Percentiles rank a stretch among this genome's conserved stretches.
phyloP scores from a whole-genome alignment of 1,284 basidiomycete genomes.

The Anthracocystis walkeri region DNA sequence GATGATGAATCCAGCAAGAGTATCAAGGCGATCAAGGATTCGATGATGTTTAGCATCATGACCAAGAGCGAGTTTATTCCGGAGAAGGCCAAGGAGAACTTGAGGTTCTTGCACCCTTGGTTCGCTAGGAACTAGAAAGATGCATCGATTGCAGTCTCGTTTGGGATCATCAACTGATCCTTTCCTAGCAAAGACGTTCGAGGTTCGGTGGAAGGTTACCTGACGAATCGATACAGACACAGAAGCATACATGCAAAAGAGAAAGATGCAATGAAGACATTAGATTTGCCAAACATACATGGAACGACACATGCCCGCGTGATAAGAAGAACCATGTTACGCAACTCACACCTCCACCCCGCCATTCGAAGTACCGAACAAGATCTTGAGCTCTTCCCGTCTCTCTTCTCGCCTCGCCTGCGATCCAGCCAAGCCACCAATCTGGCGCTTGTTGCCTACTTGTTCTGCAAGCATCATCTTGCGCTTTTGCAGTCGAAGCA shows the following conservation, averaged over 20 bases:
- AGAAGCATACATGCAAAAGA: too few species aligned
- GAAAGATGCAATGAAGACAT: too few species aligned
- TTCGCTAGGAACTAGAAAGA: conserved; percentile 40
- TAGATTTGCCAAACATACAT: background rate
- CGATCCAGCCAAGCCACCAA: conserved; percentile 16
- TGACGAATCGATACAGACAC: too few species aligned
- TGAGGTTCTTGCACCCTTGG: conserved; percentile 79
- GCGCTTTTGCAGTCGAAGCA: conserved; percentile 64
- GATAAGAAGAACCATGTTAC: background rate
- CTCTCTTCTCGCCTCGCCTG: conserved; percentile 30
- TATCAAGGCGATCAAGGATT: conserved; percentile 46
- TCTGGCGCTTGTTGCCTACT: conserved; percentile 52
- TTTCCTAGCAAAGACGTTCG: too few species aligned
- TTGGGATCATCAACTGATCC: conserved; percentile 7
- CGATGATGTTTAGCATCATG: conserved; percentile 75
- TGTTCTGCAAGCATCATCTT: conserved; percentile 67
- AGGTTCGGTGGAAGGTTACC: too few species aligned
- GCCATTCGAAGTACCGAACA: conserved; percentile 44
- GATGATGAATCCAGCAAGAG: conserved; percentile 49
- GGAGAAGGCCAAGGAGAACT: conserved; percentile 78
- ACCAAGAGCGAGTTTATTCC: conserved; percentile 77
- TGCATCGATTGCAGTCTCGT: background rate
- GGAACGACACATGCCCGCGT: background rate
- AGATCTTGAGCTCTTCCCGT: conserved; percentile 57
- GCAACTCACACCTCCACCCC: conserved; percentile 23